A percentile compares a stretch with the other conserved stretches of the same genome.
Conservation (phyloP, 257 asterid genomes). For the Solanum virginianum region DNA sequence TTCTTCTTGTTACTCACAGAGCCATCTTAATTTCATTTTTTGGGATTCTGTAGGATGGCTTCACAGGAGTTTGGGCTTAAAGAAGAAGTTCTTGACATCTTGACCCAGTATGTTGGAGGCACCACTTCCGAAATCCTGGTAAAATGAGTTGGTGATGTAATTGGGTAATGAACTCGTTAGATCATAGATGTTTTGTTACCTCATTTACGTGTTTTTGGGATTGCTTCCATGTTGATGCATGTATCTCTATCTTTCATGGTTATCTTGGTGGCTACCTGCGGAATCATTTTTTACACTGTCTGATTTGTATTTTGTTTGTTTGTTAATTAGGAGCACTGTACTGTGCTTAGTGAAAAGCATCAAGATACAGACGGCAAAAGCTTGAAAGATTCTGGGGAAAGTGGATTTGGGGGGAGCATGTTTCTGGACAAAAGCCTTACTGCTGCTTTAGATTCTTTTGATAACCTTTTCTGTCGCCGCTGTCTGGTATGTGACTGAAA, state of each 20-base stretch:
- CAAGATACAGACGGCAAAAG: slow-evolving; percentile 17
- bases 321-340: slow-evolving; percentile 71
- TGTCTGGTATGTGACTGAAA: slow-evolving; percentile 63
- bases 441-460: slow-evolving; percentile 82
- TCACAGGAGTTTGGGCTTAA: slow-evolving; percentile 43
- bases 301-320: slow-evolving; percentile 17
- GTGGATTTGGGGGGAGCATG: slow-evolving; percentile 24
- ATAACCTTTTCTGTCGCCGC: slow-evolving; percentile 92
- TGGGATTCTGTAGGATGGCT: slow-evolving; percentile 49
- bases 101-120: slow-evolving; percentile 81
- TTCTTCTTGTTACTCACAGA: neutral
- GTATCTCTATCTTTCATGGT: neutral
- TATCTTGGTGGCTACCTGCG: neutral
- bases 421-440: slow-evolving; percentile 55
- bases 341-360: slow-evolving; percentile 48
- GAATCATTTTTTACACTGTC: slow-evolving; percentile 10
- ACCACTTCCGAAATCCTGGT: slow-evolving; percentile 74
- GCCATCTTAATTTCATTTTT: slow-evolving; percentile 1
- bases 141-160: slow-evolving; percentile 9
- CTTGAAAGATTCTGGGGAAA: slow-evolving; percentile 19
- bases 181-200: neutral
- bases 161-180: neutral
- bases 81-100: slow-evolving; percentile 46
- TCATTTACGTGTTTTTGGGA: neutral
- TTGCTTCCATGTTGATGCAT: neutral